Conservation (phyloP, 228 moss, liverwort and hornwort genomes). For the Sphagnum magellanicum region DNA sequence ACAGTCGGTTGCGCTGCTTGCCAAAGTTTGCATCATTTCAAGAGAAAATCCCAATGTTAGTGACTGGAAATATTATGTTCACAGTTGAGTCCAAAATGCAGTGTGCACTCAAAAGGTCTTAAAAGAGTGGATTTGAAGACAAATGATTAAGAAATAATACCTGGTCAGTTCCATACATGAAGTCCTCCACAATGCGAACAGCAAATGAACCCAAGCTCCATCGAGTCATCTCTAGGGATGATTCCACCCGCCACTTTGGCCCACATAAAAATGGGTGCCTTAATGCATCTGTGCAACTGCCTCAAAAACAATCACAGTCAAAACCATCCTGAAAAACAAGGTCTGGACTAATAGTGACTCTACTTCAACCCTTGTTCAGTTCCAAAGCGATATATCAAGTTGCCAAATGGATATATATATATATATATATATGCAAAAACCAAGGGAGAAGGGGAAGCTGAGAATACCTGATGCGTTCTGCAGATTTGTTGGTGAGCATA, state of each 20-base stretch:
- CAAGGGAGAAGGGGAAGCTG: not conserved
- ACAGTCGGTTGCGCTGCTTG: constrained; percentile 25
- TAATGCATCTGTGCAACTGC: constrained; percentile 39
- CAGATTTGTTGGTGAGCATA: constrained; percentile 40
- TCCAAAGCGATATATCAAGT: no score
- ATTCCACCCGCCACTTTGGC: constrained; percentile 43
- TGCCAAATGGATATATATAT: no score
- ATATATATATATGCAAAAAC: not conserved
- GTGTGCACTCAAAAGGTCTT: not conserved
- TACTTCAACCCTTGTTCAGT: no score
- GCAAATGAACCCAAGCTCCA: constrained; percentile 40
- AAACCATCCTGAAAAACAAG: not conserved
- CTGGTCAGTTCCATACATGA: constrained; percentile 40
- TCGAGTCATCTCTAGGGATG: constrained; percentile 33
- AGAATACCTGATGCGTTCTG: constrained; percentile 29
- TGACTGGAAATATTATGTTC: no score
- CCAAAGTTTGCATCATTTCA: not conserved
- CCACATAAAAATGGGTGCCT: constrained; percentile 50
- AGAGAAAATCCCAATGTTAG: no score
- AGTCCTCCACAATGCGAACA: constrained; percentile 40
- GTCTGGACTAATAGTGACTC: no score
- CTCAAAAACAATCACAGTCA: constrained; percentile 2
- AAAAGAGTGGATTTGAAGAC: not conserved
- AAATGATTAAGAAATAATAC: not conserved
- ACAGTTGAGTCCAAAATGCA: no score